Evolutionary conservation across 2,329 filamentous ascomycete species (phyloP), one percentile per base, ranked within the genome.

Genomic region (Pseudogymnoascus sp.): DNA sequence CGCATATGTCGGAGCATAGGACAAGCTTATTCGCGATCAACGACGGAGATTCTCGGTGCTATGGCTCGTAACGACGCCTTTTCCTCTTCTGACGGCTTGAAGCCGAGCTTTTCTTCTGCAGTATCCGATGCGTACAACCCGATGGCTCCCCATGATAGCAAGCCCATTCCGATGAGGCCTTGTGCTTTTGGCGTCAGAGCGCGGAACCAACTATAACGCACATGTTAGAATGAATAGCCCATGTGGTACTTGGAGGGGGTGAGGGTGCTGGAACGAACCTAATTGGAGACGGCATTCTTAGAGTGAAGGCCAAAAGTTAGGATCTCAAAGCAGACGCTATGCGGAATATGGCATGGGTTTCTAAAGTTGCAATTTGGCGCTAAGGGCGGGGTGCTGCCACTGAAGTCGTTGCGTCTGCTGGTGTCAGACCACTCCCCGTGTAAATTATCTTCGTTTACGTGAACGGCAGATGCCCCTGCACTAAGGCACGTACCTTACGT

Each of bases 41-140:
- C 80, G 11, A 81, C 71, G 39, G 79, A 81, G 63, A 93, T 82
- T 67, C 78, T 84, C 6, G 89, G 89, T 33, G 85, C 77, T 55
- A 82, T 75, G 59, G 79, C 80, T 58, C 84, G 80, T 65, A 96
- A 73, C 11, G 83, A 82, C 64, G 85, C 84, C 72, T 85, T 87
- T 71, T 96, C 91, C 70, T 88, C 79, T 65, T 90, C 85, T 0
- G 85, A 88, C 1, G 92, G 84, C 39, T 82, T 85, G 73, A 91
- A 82, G 5, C 89, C 89, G 64, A 92, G 82, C 42, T 82, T 85
- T 71, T 89, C 82, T 75, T 93, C 92, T 14, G 88, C 85, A 63
- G 80, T 80, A 71, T 93, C 89, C 4, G 88, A 85, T 16, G 90
- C 71, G 71, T 88, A 87, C n/a, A 94, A 80, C 14, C 91, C 92